Evolutionary conservation across 192 early-diverging fungal species (phyloP).

Genomic region (Podila clonocystis): DNA sequence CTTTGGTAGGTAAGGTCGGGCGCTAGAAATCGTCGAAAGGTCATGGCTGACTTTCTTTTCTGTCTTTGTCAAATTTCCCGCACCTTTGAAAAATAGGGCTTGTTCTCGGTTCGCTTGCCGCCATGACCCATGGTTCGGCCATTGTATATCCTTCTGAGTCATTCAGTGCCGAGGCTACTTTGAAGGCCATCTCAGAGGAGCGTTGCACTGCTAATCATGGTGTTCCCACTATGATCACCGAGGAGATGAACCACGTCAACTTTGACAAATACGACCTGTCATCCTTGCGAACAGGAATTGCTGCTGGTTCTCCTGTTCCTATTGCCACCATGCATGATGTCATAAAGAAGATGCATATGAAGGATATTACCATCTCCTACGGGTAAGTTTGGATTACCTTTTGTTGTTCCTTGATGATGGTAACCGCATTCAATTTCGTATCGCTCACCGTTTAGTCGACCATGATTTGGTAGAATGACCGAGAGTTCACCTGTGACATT

Average conservation of each 20-base stretch:
- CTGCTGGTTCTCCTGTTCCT: slow-evolving; percentile 57
- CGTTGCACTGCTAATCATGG: slow-evolving; percentile 55
- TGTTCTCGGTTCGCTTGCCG: slow-evolving; percentile 56
- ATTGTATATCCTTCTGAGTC: slow-evolving; percentile 53
- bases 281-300: slow-evolving; percentile 55
- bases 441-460: neutral
- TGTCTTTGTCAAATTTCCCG: neutral
- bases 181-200: slow-evolving; percentile 54
- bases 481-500: slow-evolving; percentile 58
- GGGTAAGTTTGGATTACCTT: neutral
- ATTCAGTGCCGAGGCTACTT: slow-evolving; percentile 53
- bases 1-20: slow-evolving; percentile 33
- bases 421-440: neutral
- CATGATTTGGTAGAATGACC: slow-evolving; percentile 20
- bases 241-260: slow-evolving; percentile 55
- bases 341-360: slow-evolving; percentile 51
- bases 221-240: slow-evolving; percentile 43
- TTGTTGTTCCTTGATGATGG: neutral
- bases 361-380: slow-evolving; percentile 54
- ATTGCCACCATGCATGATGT: slow-evolving; percentile 61
- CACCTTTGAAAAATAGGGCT: slow-evolving; percentile 19
- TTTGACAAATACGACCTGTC: slow-evolving; percentile 51
- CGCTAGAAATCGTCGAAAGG: too few species aligned
- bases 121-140: slow-evolving; percentile 54
- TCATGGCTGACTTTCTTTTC: neutral